Base-by-base conservation (phyloP, 805 yeast genomes). In the Yamadazyma philogaea region DNA sequence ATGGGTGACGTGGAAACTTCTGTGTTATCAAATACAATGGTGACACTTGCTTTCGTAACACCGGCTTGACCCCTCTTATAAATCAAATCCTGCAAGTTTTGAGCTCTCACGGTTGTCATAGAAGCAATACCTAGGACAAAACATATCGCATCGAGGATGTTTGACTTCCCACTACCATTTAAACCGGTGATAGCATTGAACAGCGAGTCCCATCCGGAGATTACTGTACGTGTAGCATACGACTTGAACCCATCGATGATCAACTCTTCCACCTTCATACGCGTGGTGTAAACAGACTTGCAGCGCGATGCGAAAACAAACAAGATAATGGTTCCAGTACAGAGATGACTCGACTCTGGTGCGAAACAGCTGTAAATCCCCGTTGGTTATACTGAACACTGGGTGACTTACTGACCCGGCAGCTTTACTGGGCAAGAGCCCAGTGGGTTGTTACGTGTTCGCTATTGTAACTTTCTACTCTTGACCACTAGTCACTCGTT, bases 31-130 rank as follows among this genome's bases (percentile, higher is more conserved):
- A 93, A 95, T 1, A 93, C 96, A 40, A 93, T 88, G 0, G 98
- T 90, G 1, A 93, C 99, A 56, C 93, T 83, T 1, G 99, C 99
- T 59, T 88, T 90, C 1, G 97, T 90, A 11, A 91, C 91, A 51
- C 98, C 98, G 0, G 99, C 98, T 61, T 93, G 99, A 10, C 99
- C 99, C 53, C 98, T 79, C 55, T 93, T 93, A 61, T 93, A 93
- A 39, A 93, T 93, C 59, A 93, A 77, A 62, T 93, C 99, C 57
- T 91, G 97, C 31, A 90, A 69, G 57, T 84, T 90, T 5, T 88
- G 82, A 0, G 99, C 99, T 59, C 99, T 75, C 20, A 95, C 96
- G 0, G 96, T 86, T n/a, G 87, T 61, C 93, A 91, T 89, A 10
- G 95, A 81, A 1, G 96, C 83, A 46, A 93, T 90, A 42, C 99